Evolutionary conservation across 2,329 filamentous ascomycete species (phyloP).

Genomic region (Sarocladium kiliense): DNA sequence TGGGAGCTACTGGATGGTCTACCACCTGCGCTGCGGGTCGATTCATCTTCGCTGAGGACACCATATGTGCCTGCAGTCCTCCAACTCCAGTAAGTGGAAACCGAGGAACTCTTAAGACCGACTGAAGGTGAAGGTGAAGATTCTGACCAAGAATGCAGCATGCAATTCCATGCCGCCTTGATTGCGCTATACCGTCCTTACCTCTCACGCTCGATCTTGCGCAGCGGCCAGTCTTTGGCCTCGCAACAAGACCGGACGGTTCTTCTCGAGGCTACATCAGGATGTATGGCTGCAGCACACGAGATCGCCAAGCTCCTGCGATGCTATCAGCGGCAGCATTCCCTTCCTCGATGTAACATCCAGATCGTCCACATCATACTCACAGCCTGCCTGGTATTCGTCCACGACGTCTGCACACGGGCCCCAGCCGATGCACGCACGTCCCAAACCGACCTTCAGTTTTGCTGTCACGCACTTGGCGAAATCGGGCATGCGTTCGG

Average conservation of each 20-base stretch:
- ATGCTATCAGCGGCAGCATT: slow-evolving; percentile 15
- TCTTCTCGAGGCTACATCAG: not conserved
- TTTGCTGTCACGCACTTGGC: slow-evolving; percentile 17
- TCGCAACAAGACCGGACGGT: not conserved
- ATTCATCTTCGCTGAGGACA: not conserved
- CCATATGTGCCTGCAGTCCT: slow-evolving; percentile 14
- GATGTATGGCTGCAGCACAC: slow-evolving; percentile 16
- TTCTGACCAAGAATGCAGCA: slow-evolving; percentile 11
- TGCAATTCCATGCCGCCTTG: slow-evolving; percentile 16
- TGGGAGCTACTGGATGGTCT: not conserved
- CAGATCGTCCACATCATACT: slow-evolving; percentile 18
- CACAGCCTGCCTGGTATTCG: slow-evolving; percentile 15
- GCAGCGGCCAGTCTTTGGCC: slow-evolving; percentile 9
- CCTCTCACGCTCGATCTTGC: slow-evolving; percentile 2
- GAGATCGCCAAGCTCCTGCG: slow-evolving; percentile 14
- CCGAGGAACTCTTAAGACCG: too few relatives aligned
- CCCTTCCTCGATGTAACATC: slow-evolving; percentile 14
- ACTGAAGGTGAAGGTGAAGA: too few relatives aligned
- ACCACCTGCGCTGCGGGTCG: not conserved
- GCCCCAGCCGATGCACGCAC: slow-evolving; percentile 7
- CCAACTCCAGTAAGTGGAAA: slow-evolving; percentile 17
- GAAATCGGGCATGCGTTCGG: slow-evolving; percentile 15
- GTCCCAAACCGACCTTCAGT: slow-evolving; percentile 13
- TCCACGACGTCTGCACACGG: slow-evolving; percentile 15
- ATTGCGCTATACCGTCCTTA: slow-evolving; percentile 16